Percentiles rank a stretch among this genome's conserved stretches.
These are phyloP conservation scores for Pseudonitzschia multiseries DNA, from an alignment of 108 stramenopile species.

Conservation along the genomic window DNA sequence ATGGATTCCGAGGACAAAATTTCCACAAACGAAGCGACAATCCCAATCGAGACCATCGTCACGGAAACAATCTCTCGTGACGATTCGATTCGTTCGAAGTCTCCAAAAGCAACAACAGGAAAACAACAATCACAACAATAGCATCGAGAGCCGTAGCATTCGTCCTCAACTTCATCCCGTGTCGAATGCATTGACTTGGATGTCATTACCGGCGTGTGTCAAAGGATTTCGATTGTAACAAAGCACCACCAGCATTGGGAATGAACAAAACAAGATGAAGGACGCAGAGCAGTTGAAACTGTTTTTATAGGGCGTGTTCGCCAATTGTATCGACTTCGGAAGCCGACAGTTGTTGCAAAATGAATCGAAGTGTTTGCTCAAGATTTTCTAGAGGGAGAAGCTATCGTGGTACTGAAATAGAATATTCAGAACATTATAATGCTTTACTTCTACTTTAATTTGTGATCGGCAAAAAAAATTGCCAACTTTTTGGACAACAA, in stretches of 20 bases:
- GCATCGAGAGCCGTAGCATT: not conserved
- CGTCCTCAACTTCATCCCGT: not conserved
- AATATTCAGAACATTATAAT: not conserved
- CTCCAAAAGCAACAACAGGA: not conserved
- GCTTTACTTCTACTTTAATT: no score
- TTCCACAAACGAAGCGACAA: not conserved
- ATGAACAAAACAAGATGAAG: not conserved
- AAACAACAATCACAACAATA: not conserved
- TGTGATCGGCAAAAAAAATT: no score
- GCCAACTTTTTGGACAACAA: no score
- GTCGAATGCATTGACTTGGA: constrained; percentile 11
- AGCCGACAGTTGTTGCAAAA: no score
- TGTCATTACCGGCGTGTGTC: not conserved
- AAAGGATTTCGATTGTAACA: constrained; percentile 17
- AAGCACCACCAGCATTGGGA: not conserved
- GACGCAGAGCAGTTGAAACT: no score
- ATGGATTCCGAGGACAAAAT: constrained; percentile 7
- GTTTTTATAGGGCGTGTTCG: no score
- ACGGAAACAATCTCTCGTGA: constrained; percentile 6
- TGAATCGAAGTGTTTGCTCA: not conserved
- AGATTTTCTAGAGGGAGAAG: not conserved
- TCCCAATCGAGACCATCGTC: not conserved
- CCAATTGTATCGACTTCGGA: no score
- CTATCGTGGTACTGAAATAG: not conserved
- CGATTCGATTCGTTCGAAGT: not conserved